Percentiles rank a stretch among this genome's conserved stretches.
These are phyloP conservation scores for Salix arbutifolia DNA, from an alignment of 345 rosid species.

Conservation along the genomic window DNA sequence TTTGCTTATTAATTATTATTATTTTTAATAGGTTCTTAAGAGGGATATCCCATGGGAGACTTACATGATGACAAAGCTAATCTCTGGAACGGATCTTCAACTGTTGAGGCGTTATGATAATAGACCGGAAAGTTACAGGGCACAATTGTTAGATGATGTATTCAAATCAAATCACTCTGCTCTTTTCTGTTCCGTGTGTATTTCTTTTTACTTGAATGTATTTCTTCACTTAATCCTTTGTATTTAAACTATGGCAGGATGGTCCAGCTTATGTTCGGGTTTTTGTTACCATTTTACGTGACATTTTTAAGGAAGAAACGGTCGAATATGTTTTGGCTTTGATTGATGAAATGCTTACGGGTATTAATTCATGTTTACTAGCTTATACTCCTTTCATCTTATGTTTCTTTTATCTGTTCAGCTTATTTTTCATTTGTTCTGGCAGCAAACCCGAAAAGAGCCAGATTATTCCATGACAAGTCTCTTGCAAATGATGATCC, in stretches of 20 bases:
- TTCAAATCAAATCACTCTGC: neutral
- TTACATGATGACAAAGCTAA: conserved; percentile 88
- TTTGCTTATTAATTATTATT: neutral
- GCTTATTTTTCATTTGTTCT: conserved; percentile 25
- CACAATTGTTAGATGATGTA: conserved; percentile 89
- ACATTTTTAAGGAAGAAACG: conserved; percentile 89
- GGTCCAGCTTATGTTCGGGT: conserved; percentile 86
- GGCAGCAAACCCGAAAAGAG: conserved; percentile 87
- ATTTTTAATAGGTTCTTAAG: conserved; percentile 55
- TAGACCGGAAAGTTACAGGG: conserved; percentile 66
- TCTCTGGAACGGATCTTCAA: conserved; percentile 82
- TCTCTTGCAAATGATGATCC: conserved; percentile 73
- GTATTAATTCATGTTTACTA: conserved; percentile 22
- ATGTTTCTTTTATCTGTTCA: conserved; percentile 2
- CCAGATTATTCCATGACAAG: conserved; percentile 78
- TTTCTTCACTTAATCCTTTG: too few species aligned
- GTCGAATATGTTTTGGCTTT: conserved; percentile 95
- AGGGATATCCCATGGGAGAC: conserved; percentile 99
- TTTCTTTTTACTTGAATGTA: neutral
- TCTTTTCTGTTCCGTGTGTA: neutral
- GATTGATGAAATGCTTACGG: conserved; percentile 86
- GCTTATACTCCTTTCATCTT: neutral
- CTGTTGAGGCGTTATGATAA: conserved; percentile 83
- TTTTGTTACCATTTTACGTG: conserved; percentile 80
- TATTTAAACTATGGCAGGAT: conserved; percentile 52